Evolutionary conservation across 2,329 filamentous ascomycete species (phyloP).

Genomic region (Aureobasidium sp.): DNA sequence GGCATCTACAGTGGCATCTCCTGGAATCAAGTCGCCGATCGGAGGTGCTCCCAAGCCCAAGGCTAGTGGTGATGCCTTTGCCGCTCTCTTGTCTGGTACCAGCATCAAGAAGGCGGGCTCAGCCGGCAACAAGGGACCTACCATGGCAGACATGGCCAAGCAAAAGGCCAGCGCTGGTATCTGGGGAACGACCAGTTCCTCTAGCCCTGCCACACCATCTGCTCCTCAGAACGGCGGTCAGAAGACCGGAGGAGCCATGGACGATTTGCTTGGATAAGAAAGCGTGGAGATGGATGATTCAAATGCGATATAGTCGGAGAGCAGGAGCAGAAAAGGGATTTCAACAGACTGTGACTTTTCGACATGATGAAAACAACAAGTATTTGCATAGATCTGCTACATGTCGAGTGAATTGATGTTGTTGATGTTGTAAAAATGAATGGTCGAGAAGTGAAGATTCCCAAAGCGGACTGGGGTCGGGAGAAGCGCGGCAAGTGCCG

Average conservation of each 20-base stretch:
- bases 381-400: neutral
- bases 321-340: neutral
- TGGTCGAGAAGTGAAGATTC: neutral
- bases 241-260: conserved; percentile 23
- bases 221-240: neutral
- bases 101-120: conserved; percentile 47
- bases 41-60: conserved; percentile 35
- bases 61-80: conserved; percentile 75
- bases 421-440: neutral
- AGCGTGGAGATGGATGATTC: neutral
- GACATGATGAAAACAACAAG: neutral
- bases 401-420: neutral
- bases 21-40: conserved; percentile 27
- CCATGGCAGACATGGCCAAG: conserved; percentile 92
- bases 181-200: conserved; percentile 64
- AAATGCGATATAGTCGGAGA: neutral
- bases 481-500: neutral
- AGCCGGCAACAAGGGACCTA: conserved; percentile 56
- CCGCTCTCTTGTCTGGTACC: conserved; percentile 65
- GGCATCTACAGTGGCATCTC: conserved; percentile 29
- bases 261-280: conserved; percentile 38
- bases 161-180: conserved; percentile 93
- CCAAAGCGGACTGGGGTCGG: neutral
- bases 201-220: conserved; percentile 15
- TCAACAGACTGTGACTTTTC: conserved; percentile 5